Base-by-base conservation (phyloP, 1,139 yeast species). In the Pneumocystis carinii region DNA sequence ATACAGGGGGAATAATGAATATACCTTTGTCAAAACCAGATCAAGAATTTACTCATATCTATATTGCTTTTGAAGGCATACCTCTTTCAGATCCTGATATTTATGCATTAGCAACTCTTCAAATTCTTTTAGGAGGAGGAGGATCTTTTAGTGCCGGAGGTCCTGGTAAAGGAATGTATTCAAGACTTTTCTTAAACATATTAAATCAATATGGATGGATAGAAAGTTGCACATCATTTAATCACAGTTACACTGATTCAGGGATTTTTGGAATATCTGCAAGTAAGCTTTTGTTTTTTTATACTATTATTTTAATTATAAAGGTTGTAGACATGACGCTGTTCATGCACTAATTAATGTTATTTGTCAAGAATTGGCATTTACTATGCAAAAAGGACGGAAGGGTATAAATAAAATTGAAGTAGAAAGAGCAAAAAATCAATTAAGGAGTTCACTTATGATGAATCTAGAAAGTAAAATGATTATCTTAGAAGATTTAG, bases 91-190 rank as follows among this genome's bases (percentile, higher is more conserved):
- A 87, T 71, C 90, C 89, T 24, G 97, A 92, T 70, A 84, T 90
- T 59, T 92, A 92, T 71, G 95, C 96, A 0, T 77, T 90, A 61
- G 97, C 97, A 0, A 85, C 92, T 0, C 79, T 92, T 64, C 98
- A 92, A 72, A 90, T 92, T 66, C 78, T 92, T 38, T 77, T 92
- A n/a, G 98, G 98, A 57, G 97, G 97, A 53, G 98, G 98, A 62
- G 95, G 97, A 7, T 90, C 97, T 1, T 92, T 92, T 72, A 86
- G 95, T 32, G 97, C 99, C 12, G 99, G 99, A 68, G 99, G 99
- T 0, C 99, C 99, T n/a, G 99, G 99, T 64, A 92, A 92, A 75
- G 99, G 99, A 5, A 90, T 92, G 97, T 94, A 90, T 73, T 88
- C 97, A 1, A 80, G 98, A 66, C 81, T 94, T 38, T 92, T 90